Percentiles rank a stretch among this genome's conserved stretches.
Evolutionary conservation across 805 yeast genomes (phyloP).

Genomic region (Saccharomycopsis fermentans): DNA sequence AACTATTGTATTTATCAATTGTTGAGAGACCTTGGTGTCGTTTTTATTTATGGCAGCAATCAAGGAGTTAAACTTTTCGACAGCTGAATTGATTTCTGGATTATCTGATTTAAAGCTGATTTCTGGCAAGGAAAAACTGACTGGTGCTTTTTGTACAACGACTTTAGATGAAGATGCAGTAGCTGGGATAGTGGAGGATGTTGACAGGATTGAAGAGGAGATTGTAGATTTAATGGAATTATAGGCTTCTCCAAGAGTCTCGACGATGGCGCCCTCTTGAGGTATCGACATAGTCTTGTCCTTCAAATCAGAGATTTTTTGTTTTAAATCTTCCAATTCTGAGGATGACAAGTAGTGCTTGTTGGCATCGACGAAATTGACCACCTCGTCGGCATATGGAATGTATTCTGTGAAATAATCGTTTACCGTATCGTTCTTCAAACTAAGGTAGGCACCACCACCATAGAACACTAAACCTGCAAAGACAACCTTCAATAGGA

Average conservation of each 20-base stretch:
- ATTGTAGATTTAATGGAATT: conserved; percentile 17
- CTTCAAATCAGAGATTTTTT: conserved; percentile 27
- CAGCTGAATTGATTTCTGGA: conserved; percentile 3
- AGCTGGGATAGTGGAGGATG: not conserved
- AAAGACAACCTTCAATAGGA: conserved; percentile 23
- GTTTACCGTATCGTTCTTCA: conserved; percentile 47
- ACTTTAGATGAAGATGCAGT: not conserved
- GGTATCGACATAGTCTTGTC: conserved; percentile 32
- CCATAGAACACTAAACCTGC: conserved; percentile 37
- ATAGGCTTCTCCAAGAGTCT: conserved; percentile 24
- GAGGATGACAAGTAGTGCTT: conserved; percentile 19
- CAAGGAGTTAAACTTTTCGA: conserved; percentile 8
- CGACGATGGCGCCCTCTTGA: conserved; percentile 30
- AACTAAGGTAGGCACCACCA: conserved; percentile 49
- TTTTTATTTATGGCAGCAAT: conserved; percentile 5
- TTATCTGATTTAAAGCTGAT: conserved; percentile 3
- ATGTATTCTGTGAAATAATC: conserved; percentile 53
- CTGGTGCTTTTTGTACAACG: not conserved
- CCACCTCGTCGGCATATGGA: conserved; percentile 50
- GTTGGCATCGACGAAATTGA: conserved; percentile 37
- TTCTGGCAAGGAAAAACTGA: conserved; percentile 1
- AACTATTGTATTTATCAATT: conserved; percentile 19
- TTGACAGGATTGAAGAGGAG: not conserved
- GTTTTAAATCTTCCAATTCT: conserved; percentile 29
- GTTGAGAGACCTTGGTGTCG: conserved; percentile 11